Percentiles rank a stretch among this genome's conserved stretches.
These are phyloP conservation scores for Phytophthora pseudosyringae DNA, from an alignment of 352 stramenopile genomes.

Conservation along the genomic window DNA sequence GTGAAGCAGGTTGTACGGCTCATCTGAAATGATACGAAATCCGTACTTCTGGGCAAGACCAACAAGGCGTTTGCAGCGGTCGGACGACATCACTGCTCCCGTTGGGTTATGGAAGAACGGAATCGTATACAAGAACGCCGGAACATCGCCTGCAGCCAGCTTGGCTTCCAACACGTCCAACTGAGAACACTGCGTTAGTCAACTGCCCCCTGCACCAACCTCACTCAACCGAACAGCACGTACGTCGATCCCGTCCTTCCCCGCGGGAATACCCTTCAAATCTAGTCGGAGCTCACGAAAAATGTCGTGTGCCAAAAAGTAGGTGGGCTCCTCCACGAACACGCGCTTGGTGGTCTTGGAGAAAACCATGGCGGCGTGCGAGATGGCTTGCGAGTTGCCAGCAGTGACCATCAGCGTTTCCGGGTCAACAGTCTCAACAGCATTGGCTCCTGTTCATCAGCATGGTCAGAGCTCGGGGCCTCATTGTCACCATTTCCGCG, in stretches of 20 bases:
- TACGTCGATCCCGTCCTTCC: conserved; percentile 75
- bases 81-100: conserved; percentile 69
- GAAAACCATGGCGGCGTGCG: conserved; percentile 81
- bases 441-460: conserved; percentile 10
- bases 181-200: conserved; percentile 27
- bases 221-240: conserved; percentile 5
- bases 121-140: conserved; percentile 93
- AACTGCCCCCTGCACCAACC: background rate
- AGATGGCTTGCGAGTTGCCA: conserved; percentile 93
- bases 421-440: conserved; percentile 34
- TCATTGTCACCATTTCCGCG: conserved; percentile 9
- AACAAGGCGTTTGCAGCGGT: conserved; percentile 78
- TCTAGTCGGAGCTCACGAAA: conserved; percentile 90
- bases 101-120: conserved; percentile 95
- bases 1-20: conserved; percentile 94
- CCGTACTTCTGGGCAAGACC: conserved; percentile 79
- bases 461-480: conserved; percentile 1
- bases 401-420: conserved; percentile 87
- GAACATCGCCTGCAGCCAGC: conserved; percentile 61
- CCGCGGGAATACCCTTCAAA: conserved; percentile 79
- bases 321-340: conserved; percentile 92
- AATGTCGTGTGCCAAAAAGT: conserved; percentile 93
- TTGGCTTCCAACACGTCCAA: conserved; percentile 75
- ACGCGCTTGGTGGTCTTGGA: conserved; percentile 84
- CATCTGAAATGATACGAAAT: conserved; percentile 92